Evolutionary conservation across 768 basidiomycete species (phyloP), one percentile per base, ranked within the genome.

Genomic region (Russula sp.): DNA sequence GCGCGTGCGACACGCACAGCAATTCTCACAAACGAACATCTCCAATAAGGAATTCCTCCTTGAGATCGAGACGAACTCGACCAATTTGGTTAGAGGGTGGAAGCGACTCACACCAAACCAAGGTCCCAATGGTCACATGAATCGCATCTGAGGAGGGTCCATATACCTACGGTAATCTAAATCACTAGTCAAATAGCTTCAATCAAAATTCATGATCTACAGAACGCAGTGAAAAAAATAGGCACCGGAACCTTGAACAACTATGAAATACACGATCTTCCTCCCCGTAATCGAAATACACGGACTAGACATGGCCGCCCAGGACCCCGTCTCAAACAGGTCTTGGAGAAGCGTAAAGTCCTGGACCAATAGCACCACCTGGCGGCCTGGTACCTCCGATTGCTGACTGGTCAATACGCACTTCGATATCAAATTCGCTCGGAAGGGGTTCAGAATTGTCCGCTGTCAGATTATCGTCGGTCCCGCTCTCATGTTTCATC

Each of bases 361-460:
- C 43, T 52, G 5, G 35, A 4, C 14, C 22, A 5, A 5, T 32
- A 5, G 34, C 51, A 11, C 7, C 51, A 16, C n/a, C 32, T n/a
- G 13, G 4, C 22, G 9, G 38, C 45, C 3, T 35, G 22, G 8
- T 5, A 10, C 63, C 61, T 29, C 39, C 42, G 8, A 57, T 25
- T 5, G 61, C 42, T 29, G 25, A 29, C 25, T 34, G 46, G 20
- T 65, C 65, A n/a, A 63, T 35, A 39, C 48, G 61, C 29, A 65
- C 65, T 34, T 61, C 59, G 53, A 73, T 52, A 22, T 65, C 65
- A n/a, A 63, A 56, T 22, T 64, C 58, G 46, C 41, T 55, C 20
- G 56, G 56, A 8, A 49, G 13, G 7, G 50, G 18, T 3, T 29
- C 25, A 29, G 25, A 29, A 29, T 29, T 29, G 25, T 29, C 25